A percentile compares a stretch with the other conserved stretches of the same genome.
phyloP scores from a whole-genome alignment of 306 rosid genomes.

The barrel medic (Medicago truncatula) region DNA sequence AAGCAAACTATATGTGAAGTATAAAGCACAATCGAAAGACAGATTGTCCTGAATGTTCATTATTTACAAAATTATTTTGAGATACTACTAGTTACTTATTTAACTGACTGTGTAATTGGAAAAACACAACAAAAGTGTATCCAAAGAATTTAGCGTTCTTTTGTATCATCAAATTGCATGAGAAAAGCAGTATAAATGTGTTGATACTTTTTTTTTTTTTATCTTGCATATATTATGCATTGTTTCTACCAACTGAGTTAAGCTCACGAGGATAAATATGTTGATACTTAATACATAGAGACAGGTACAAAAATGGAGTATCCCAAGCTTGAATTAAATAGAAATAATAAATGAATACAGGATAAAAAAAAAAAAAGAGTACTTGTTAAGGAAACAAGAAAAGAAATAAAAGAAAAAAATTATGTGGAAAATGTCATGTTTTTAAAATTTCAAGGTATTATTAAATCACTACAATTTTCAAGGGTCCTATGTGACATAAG shows the following conservation, averaged over 20 bases:
- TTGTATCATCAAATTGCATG: slow-evolving; percentile 15
- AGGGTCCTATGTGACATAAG: too few relatives aligned
- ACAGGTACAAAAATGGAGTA: background rate
- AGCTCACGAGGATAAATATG: too few relatives aligned
- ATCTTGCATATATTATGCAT: too few relatives aligned
- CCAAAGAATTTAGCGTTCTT: slow-evolving; percentile 5
- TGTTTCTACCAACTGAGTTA: too few relatives aligned
- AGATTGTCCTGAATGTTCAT: background rate
- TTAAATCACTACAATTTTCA: too few relatives aligned
- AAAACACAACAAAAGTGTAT: slow-evolving; percentile 9
- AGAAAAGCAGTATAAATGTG: slow-evolving; percentile 24
- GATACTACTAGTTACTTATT: background rate
- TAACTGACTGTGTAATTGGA: background rate
- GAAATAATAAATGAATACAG: slow-evolving; percentile 9
- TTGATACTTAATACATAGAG: background rate
- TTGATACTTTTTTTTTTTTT: too few relatives aligned
- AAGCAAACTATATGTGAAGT: background rate
- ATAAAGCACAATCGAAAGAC: background rate
- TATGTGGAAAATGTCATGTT: too few relatives aligned
- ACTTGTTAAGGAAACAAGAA: too few relatives aligned
- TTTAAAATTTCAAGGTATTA: too few relatives aligned
- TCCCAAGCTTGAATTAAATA: slow-evolving; percentile 30
- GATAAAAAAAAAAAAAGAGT: slow-evolving; percentile 3
- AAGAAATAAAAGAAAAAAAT: too few relatives aligned
- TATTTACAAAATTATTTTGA: slow-evolving; percentile 6